These are phyloP conservation scores for Domatiomyces catenatus DNA, from an alignment of 2,329 filamentous ascomycete species.

Conservation along the genomic window DNA sequence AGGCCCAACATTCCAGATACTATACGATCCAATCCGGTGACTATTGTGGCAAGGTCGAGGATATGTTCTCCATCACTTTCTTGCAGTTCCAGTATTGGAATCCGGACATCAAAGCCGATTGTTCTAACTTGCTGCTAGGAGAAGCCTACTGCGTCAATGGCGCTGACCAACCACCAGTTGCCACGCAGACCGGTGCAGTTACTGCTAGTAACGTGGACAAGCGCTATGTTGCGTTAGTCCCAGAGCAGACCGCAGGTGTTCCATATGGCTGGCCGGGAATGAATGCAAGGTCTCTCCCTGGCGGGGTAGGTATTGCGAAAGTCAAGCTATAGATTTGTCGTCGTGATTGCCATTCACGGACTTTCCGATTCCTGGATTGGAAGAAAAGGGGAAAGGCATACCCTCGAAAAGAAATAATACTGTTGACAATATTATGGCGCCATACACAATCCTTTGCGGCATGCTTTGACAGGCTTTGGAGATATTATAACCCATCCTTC, in stretches of 20 bases:
- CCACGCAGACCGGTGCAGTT: not conserved
- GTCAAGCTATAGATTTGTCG: not conserved
- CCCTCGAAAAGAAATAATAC: no score
- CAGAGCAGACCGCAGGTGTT: not conserved
- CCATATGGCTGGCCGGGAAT: not conserved
- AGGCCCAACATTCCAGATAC: not conserved
- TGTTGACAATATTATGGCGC: no score
- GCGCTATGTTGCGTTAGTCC: not conserved
- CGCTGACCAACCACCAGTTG: not conserved
- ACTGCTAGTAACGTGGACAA: not conserved
- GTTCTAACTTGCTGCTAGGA: constrained; percentile 21
- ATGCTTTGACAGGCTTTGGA: no score
- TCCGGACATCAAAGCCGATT: constrained; percentile 18
- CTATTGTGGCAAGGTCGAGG: constrained; percentile 18
- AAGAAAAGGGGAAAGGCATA: no score
- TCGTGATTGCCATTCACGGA: no score
- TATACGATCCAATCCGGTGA: constrained; percentile 13
- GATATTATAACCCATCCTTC: no score
- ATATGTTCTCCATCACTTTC: constrained; percentile 12
- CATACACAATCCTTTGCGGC: no score
- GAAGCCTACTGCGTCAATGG: constrained; percentile 14
- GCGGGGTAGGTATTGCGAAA: not conserved
- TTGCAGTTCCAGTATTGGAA: constrained; percentile 18
- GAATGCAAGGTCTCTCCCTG: not conserved
- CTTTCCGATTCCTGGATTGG: no score